Evolutionary conservation across 768 basidiomycete genomes (phyloP), one percentile per base, ranked within the genome.

Genomic region (Steccherinum ochraceum): DNA sequence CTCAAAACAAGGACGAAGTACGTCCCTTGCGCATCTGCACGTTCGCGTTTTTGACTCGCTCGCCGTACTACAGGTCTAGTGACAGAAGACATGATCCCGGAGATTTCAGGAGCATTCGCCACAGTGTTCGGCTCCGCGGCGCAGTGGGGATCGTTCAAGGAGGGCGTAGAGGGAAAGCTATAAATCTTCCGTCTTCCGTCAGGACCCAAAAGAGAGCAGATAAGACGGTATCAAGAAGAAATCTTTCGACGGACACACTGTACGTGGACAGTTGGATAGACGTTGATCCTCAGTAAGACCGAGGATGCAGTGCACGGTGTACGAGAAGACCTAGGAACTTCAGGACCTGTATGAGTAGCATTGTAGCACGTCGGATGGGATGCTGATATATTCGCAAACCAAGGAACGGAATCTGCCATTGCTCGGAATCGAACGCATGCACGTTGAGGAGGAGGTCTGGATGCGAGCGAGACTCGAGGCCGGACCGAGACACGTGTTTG

Each of bases 1-100:
- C 62, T 64, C 69, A 39, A 80, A 82, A 61, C 76, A 86, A 57
- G 89, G 91, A 1, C 74, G 96, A 57, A 82, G 62, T 58, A 30
- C 44, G 54, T 19, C 39, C 24, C 7, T 35, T 16, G 7, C 30
- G 30, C 16, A 7, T 7, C 16, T 27, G 20, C 45, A 16, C 24
- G 45, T 23, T 21, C 21, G 35, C 18, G 5, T 23, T 49, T 12
- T 18, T n/a, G n/a, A n/a, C 30, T 35, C 30, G 16, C 30, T 35
- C 30, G 30, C 16, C 16, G 30, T 35, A 43, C 30, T 49, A 40
- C 39, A 63, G 62, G 63, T 18, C 56, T 64, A 11, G 63, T 64
- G 24, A 64, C 63, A 2, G 58, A 62, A 40, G 63, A 64, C 45
- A 62, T 64, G 60, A 49, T 64, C 10, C 58, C 56, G 3, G 61